phyloP scores from a whole-genome alignment of 2,329 filamentous ascomycete genomes.

The Claviceps sp. region DNA sequence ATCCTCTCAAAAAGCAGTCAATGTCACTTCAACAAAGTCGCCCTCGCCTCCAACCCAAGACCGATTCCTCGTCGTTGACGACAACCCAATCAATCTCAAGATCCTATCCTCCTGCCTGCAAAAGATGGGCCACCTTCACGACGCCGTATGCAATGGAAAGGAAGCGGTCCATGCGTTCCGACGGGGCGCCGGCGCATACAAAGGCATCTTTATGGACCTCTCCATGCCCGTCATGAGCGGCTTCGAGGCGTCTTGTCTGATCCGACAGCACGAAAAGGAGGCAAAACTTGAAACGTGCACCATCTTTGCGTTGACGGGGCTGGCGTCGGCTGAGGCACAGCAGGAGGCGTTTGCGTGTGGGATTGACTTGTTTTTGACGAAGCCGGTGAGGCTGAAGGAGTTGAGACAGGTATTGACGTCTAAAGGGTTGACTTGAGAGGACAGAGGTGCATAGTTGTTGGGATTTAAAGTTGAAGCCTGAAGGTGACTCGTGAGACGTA shows the following conservation, averaged over 20 bases:
- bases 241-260: slow-evolving; percentile 30
- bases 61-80: slow-evolving; percentile 19
- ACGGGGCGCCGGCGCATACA: slow-evolving; percentile 7
- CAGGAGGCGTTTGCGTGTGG: slow-evolving; percentile 37
- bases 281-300: slow-evolving; percentile 25
- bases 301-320: slow-evolving; percentile 37
- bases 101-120: slow-evolving; percentile 16
- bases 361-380: slow-evolving; percentile 38
- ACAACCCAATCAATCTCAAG: slow-evolving; percentile 23
- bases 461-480: too few species aligned
- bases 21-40: neutral
- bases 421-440: neutral
- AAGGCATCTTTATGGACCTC: slow-evolving; percentile 28
- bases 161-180: slow-evolving; percentile 15
- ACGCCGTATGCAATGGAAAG: slow-evolving; percentile 14
- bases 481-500: too few species aligned
- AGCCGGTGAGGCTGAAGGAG: slow-evolving; percentile 30
- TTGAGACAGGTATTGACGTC: slow-evolving; percentile 9
- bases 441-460: too few species aligned
- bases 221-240: slow-evolving; percentile 42
- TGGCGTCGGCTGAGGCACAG: slow-evolving; percentile 31
- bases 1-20: neutral
- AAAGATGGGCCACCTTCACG: slow-evolving; percentile 12
- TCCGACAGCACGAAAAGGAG: slow-evolving; percentile 33
- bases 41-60: neutral